Evolutionary conservation across 306 rosid species (phyloP), one percentile per base, ranked within the genome.

Genomic region (Prinsepia uniflora): DNA sequence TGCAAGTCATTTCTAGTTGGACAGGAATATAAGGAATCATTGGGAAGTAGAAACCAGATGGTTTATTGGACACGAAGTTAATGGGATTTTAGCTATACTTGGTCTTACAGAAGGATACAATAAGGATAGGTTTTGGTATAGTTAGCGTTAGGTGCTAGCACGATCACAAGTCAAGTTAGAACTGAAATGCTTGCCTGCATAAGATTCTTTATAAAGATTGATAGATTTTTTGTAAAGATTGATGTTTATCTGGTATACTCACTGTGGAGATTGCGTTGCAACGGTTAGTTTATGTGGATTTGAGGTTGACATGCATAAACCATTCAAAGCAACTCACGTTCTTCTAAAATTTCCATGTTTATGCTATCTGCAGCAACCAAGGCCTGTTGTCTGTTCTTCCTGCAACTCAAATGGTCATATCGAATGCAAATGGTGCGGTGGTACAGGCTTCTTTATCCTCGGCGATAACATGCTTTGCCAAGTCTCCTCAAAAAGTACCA

Each of bases 391-490:
- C 73, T 93, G 98, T 76, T 80, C 96, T 15, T 87, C 98, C 49
- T 90, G 98, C 88, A 67, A 84, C 75, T 85, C 96, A 18, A 87
- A 87, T 46, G 96, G 98, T 55, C 85, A 83, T 76, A 76, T 84
- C 13, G 98, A 93, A 65, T 93, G 96, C 76, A 79, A 85, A 89
- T 95, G 99, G 99, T 95, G 99, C 52, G 78, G 83, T 11, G 97
- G 96, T 44, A 95, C 97, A 3, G 99, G 97, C 46, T 95, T 95
- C 73, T 91, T 95, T 61, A 84, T 91, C 78, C 84, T 95, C 41
- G 99, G 99, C 3, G 96, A 91, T 76, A 83, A 89, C 67, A 89
- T 95, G 99, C 99, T 95, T n/a, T 91, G 97, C 74, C 96, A 91
- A 89, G 97, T 91, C 39, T 96, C 96, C 55, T 91, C 97, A 72